Evolutionary conservation across 140 eudicot genomes (phyloP), one percentile per base, ranked within the genome.

Genomic region (Ambrosia hybrid): DNA sequence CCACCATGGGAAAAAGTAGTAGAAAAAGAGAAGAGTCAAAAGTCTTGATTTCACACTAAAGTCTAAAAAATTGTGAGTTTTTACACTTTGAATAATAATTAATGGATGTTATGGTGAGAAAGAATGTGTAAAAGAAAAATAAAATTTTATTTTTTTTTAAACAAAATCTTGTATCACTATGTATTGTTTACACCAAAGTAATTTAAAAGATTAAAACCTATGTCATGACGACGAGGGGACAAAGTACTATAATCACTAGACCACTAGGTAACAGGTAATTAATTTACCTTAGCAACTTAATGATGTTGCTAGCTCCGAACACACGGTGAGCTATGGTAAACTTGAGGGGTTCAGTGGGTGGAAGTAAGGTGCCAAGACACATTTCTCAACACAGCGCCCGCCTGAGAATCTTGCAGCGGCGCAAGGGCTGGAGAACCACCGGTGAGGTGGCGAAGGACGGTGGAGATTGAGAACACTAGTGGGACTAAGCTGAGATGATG

Each of bases 391-490:
- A 58, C 96, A 88, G 4, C 96, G 80, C 26, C 96, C n/a, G 81
- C 48, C 96, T 71, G 63, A 88, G 89, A 76, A 88, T 86, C 76
- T 88, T 88, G 84, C 96, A 88, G 96, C 96, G 1, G 96, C 96
- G 51, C 96, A 88, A 9, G 96, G 96, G 48, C 87, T 88, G 70
- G 81, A 76, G 34, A 88, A 62, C 37, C 78, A 79, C 34, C 76
- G 86, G 2, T 66, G 82, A 4, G 83, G 79, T 1, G 81, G 72
- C 10, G 89, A 65, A 16, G 73, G 11, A 0, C 80, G 63, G 0
- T 84, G 73, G 16, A 73, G 73, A 62, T 53, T 59, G 5, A 49
- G 64, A 51, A 72, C 81, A 49, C 85, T 81, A 67, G 76, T 71
- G 14, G 87, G 80, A 45, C 82, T 74, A 61, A 66, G 74, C 6